A percentile compares a stretch with the other conserved stretches of the same genome.
These are phyloP conservation scores for Entomortierella lignicola DNA, from an alignment of 192 early-diverging fungal species.

Conservation along the genomic window DNA sequence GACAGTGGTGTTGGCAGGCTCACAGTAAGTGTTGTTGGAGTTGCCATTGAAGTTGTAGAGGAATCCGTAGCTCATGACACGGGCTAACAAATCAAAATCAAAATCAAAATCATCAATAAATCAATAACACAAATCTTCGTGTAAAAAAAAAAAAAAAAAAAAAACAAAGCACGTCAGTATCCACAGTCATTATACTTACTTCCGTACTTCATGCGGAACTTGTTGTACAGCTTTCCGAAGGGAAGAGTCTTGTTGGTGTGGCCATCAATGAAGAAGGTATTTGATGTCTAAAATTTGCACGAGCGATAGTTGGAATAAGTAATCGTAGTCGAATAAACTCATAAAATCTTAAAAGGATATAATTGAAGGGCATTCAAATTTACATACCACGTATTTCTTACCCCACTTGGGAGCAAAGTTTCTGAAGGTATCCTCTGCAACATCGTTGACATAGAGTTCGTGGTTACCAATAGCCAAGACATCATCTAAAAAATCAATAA, in stretches of 20 bases:
- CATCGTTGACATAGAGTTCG: conserved; percentile 32
- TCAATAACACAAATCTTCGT: no score
- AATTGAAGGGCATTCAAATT: no score
- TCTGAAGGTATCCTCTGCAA: conserved; percentile 41
- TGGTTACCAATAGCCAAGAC: conserved; percentile 46
- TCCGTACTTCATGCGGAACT: conserved; percentile 50
- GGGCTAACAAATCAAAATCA: conserved; percentile 37
- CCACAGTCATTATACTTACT: conserved; percentile 6
- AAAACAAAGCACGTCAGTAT: conserved; percentile 2
- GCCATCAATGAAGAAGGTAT: conserved; percentile 38
- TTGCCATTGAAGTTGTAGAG: conserved; percentile 56
- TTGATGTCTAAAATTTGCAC: conserved; percentile 28
- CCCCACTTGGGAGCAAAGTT: conserved; percentile 53
- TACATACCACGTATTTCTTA: conserved; percentile 20
- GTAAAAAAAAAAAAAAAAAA: background rate
- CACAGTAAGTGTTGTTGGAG: conserved; percentile 45
- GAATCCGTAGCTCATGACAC: conserved; percentile 65
- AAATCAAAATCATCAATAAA: background rate
- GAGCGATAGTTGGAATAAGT: no score
- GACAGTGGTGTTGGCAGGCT: conserved; percentile 55
- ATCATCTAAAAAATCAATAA: conserved; percentile 4
- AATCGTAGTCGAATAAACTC: no score
- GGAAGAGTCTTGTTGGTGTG: conserved; percentile 58
- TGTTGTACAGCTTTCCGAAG: conserved; percentile 54
- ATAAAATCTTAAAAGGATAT: no score